Evolutionary conservation across 78 protist species (phyloP).

Genomic region (Dictyostelium firmibasis): DNA sequence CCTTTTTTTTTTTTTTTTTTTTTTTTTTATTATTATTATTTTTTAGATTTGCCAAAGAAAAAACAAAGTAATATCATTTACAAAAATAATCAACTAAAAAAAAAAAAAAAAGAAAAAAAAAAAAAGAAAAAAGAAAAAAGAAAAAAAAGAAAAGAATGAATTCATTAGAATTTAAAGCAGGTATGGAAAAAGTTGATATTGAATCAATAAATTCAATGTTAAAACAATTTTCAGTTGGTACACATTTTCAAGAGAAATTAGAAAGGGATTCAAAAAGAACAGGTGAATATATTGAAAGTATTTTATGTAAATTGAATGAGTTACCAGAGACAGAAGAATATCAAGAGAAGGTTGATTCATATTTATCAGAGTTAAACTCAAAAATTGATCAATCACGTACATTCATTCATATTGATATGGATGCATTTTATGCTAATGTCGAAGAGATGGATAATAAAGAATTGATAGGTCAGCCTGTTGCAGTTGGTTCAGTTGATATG

Average conservation of each 20-base stretch:
- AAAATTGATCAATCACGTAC: background rate
- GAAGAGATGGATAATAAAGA: constrained; percentile 60
- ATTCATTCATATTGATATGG: constrained; percentile 79
- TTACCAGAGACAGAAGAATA: constrained; percentile 39
- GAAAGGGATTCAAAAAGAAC: constrained; percentile 19
- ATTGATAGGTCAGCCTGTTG: constrained; percentile 56
- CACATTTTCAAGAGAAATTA: constrained; percentile 51
- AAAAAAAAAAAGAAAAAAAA: background rate
- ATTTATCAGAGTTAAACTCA: background rate
- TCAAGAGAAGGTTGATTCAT: background rate
- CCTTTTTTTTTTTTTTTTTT: no score
- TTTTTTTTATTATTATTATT: no score
- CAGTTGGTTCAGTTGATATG: constrained; percentile 78
- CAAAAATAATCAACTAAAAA: no score
- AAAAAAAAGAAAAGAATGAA: background rate
- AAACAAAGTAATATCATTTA: no score
- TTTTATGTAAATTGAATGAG: background rate
- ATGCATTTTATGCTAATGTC: constrained; percentile 74
- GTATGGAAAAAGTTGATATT: constrained; percentile 72
- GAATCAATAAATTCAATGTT: constrained; percentile 33
- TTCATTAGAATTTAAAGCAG: constrained; percentile 55
- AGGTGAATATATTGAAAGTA: background rate
- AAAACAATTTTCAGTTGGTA: constrained; percentile 31
- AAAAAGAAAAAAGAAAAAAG: background rate
- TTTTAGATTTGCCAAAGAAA: no score